A percentile compares a stretch with the other conserved stretches of the same genome.
phyloP scores from a whole-genome alignment of 495 filamentous ascomycete species.

The Xanthoparmelia taractica region DNA sequence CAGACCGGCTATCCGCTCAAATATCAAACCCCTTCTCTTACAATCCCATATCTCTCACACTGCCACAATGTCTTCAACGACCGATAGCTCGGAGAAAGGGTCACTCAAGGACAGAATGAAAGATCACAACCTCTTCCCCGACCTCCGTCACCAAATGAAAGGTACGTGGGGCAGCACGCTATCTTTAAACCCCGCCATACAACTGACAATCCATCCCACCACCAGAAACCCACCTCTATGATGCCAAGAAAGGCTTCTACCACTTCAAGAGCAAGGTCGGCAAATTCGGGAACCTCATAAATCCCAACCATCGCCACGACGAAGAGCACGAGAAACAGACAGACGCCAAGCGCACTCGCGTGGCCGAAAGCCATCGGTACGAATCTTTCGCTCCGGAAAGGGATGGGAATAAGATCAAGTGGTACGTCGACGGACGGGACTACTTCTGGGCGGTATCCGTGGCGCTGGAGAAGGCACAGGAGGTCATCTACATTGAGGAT shows the following conservation, averaged over 20 bases:
- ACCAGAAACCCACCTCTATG: slow-evolving; percentile 37
- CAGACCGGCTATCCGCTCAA: neutral
- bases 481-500: slow-evolving; percentile 91
- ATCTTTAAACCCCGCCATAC: neutral
- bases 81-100: slow-evolving; percentile 3
- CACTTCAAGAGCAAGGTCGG: slow-evolving; percentile 58
- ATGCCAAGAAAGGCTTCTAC: slow-evolving; percentile 40
- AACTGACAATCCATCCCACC: neutral
- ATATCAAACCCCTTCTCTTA: neutral
- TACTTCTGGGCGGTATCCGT: slow-evolving; percentile 90
- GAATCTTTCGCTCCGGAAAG: slow-evolving; percentile 77
- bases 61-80: slow-evolving; percentile 6
- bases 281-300: slow-evolving; percentile 67
- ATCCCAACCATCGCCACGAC: slow-evolving; percentile 89
- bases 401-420: slow-evolving; percentile 83
- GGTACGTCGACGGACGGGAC: slow-evolving; percentile 91
- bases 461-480: slow-evolving; percentile 77
- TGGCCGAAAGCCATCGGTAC: slow-evolving; percentile 74
- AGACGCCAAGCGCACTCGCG: slow-evolving; percentile 66
- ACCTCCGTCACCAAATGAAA: slow-evolving; percentile 17
- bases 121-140: slow-evolving; percentile 13
- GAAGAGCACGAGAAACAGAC: slow-evolving; percentile 81
- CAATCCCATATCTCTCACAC: neutral
- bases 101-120: slow-evolving; percentile 14
- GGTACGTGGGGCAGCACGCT: neutral